A percentile compares a stretch with the other conserved stretches of the same genome.
Evolutionary conservation across 257 asterid genomes (phyloP).

Genomic region (Sherardia arvensis): DNA sequence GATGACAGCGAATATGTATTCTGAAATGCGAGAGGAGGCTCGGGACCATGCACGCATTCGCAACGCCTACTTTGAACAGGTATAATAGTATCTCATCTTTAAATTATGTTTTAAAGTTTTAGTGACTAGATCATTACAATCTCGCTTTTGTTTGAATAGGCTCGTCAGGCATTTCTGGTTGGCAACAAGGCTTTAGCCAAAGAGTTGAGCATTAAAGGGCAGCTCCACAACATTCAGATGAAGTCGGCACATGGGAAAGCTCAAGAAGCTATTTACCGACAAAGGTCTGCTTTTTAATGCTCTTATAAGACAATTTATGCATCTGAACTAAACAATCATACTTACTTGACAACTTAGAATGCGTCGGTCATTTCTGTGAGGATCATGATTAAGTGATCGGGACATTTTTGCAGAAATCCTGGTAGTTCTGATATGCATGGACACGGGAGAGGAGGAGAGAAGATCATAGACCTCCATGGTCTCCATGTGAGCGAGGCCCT

Average conservation of each 20-base stretch:
- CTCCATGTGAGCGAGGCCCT: conserved; percentile 93
- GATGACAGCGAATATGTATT: conserved; percentile 80
- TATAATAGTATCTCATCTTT: conserved; percentile 26
- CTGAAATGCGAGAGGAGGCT: conserved; percentile 97
- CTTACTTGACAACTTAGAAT: background rate
- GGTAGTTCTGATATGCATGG: conserved; percentile 35
- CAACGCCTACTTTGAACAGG: conserved; percentile 97
- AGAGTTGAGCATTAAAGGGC: conserved; percentile 95
- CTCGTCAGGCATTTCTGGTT: conserved; percentile 81
- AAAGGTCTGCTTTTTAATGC: conserved; percentile 45
- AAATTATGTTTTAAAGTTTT: background rate
- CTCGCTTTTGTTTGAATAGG: conserved; percentile 43
- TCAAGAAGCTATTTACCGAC: conserved; percentile 78
- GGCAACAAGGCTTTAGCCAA: conserved; percentile 98
- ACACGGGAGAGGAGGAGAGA: conserved; percentile 58
- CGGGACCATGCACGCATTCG: conserved; percentile 96
- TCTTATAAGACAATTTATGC: background rate
- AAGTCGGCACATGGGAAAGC: conserved; percentile 93
- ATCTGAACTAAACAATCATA: background rate
- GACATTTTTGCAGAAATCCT: conserved; percentile 43
- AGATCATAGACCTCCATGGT: conserved; percentile 92
- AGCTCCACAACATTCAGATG: conserved; percentile 94
- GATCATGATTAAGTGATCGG: background rate
- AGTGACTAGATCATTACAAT: background rate
- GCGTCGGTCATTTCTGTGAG: background rate